These are phyloP conservation scores for Alternaria sp. DNA, from an alignment of 2,329 filamentous ascomycete species.

Conservation along the genomic window DNA sequence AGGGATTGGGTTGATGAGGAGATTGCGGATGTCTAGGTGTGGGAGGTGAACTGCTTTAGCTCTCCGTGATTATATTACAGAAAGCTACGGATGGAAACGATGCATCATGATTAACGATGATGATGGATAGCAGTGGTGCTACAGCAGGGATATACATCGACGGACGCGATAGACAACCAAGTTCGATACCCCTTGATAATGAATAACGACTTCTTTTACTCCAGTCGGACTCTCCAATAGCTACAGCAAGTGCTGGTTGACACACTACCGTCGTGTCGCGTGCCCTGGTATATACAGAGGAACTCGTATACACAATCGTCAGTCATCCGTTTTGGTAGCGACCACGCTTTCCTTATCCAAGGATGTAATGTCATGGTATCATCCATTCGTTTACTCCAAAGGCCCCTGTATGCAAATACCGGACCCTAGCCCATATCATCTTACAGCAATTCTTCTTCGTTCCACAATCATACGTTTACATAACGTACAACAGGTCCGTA, in stretches of 20 bases:
- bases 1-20: constrained; percentile 69
- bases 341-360: neutral
- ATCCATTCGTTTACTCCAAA: neutral
- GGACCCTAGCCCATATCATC: neutral
- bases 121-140: neutral
- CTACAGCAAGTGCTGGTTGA: neutral
- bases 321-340: neutral
- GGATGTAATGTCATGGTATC: neutral
- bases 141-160: neutral
- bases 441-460: neutral
- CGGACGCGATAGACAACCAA: neutral
- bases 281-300: neutral
- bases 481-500: constrained; percentile 28
- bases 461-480: constrained; percentile 1
- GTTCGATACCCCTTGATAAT: neutral
- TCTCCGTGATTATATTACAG: neutral
- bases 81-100: neutral
- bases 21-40: constrained; percentile 16
- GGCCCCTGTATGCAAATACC: neutral
- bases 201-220: neutral
- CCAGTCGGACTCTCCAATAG: neutral
- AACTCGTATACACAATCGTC: neutral
- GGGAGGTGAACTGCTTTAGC: neutral
- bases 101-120: constrained; percentile 1
- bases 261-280: neutral